These are phyloP conservation scores for Paramecium biaurelia DNA, from an alignment of 73 alveolate species.

Conservation along the genomic window DNA sequence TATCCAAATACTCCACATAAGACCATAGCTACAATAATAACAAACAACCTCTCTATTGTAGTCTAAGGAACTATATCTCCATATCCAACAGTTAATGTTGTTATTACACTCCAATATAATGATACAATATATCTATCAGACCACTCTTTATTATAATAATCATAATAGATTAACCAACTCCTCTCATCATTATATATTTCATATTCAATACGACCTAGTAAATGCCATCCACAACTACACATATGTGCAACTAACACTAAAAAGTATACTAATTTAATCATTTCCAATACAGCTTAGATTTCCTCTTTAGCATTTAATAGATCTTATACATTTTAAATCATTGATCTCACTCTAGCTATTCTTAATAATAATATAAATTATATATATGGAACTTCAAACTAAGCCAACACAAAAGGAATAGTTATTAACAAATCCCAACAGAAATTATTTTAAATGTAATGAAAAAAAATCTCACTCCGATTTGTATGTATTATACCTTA, in stretches of 20 bases:
- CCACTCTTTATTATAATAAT: conserved; percentile 18
- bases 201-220: conserved; percentile 30
- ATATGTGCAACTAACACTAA: conserved; percentile 55
- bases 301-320: conserved; percentile 43
- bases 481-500: conserved; percentile 44
- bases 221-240: conserved; percentile 59
- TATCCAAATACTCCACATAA: conserved; percentile 65
- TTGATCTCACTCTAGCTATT: conserved; percentile 34
- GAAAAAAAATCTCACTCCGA: neutral
- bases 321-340: conserved; percentile 41
- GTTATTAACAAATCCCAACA: conserved; percentile 47
- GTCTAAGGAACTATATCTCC: conserved; percentile 64
- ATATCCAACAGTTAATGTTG: conserved; percentile 62
- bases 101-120: conserved; percentile 63
- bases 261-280: conserved; percentile 40
- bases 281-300: conserved; percentile 50
- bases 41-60: conserved; percentile 53
- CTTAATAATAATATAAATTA: conserved; percentile 41
- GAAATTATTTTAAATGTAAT: conserved; percentile 4
- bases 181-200: conserved; percentile 7
- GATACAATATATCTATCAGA: conserved; percentile 46
- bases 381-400: conserved; percentile 47
- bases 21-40: conserved; percentile 41
- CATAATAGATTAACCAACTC: conserved; percentile 7
- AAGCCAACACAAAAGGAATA: conserved; percentile 47